Evolutionary conservation across 306 rosid genomes (phyloP).

Genomic region (Hippophae rhamnoides): DNA sequence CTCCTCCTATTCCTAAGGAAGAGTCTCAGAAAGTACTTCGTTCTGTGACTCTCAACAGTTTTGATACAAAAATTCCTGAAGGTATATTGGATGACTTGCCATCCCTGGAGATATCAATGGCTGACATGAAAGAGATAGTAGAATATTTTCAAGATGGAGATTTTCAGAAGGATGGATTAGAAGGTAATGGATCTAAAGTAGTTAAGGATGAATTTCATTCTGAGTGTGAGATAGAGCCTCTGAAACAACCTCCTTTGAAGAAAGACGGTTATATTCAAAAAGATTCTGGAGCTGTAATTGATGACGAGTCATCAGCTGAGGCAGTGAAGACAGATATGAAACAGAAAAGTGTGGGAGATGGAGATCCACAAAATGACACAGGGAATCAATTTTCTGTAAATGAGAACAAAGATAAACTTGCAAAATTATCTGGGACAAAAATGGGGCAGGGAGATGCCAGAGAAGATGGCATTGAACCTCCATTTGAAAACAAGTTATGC

Average conservation of each 20-base stretch:
- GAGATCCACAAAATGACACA: slow-evolving; percentile 14
- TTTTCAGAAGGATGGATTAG: slow-evolving; percentile 16
- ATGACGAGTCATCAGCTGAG: slow-evolving; percentile 22
- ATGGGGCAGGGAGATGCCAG: slow-evolving; percentile 11
- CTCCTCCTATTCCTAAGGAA: slow-evolving; percentile 24
- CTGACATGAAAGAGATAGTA: slow-evolving; percentile 22
- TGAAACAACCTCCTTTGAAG: slow-evolving; percentile 8
- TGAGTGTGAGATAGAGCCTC: slow-evolving; percentile 17
- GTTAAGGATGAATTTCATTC: slow-evolving; percentile 13
- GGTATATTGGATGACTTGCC: slow-evolving; percentile 2
- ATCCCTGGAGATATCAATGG: slow-evolving; percentile 4
- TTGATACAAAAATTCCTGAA: slow-evolving; percentile 15
- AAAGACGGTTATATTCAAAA: slow-evolving; percentile 19
- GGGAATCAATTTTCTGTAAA: slow-evolving; percentile 15
- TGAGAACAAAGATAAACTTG: slow-evolving; percentile 16
- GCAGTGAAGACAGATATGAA: slow-evolving; percentile 15
- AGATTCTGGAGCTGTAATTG: slow-evolving; percentile 16
- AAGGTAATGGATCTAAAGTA: slow-evolving; percentile 15
- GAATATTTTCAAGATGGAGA: slow-evolving; percentile 25
- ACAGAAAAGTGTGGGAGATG: slow-evolving; percentile 13
- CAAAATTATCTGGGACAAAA: slow-evolving; percentile 15
- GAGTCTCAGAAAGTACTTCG: slow-evolving; percentile 19
- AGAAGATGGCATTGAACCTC: slow-evolving; percentile 11
- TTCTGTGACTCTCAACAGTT: slow-evolving; percentile 10
- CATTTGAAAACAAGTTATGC: slow-evolving; percentile 24